Percentiles rank a stretch among this genome's conserved stretches.
phyloP scores from a whole-genome alignment of 169 alveolate species.

The Babesia sp. region DNA sequence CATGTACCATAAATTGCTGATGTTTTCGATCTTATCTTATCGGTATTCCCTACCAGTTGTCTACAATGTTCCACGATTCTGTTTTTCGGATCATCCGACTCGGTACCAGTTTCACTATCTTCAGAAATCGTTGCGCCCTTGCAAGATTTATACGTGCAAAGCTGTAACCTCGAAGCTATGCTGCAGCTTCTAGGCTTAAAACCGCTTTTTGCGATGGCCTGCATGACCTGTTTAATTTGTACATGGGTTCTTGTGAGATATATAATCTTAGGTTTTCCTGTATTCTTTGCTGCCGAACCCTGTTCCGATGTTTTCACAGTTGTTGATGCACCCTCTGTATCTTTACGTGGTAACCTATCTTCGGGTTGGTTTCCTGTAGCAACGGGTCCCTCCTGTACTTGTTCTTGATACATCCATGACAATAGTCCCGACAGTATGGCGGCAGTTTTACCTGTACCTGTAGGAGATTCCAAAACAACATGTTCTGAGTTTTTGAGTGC shows the following conservation, averaged over 20 bases:
- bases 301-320: neutral
- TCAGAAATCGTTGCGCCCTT: neutral
- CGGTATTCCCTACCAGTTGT: slow-evolving; percentile 19
- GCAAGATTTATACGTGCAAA: slow-evolving; percentile 22
- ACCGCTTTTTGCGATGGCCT: slow-evolving; percentile 20
- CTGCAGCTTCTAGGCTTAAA: slow-evolving; percentile 44
- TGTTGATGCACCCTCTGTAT: neutral
- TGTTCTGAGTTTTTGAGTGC: slow-evolving; percentile 65
- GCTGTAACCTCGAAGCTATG: slow-evolving; percentile 36
- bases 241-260: slow-evolving; percentile 86
- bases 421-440: slow-evolving; percentile 53
- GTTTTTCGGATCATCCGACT: neutral
- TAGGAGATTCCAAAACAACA: slow-evolving; percentile 94
- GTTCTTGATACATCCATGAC: slow-evolving; percentile 49
- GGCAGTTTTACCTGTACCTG: slow-evolving; percentile 82
- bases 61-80: slow-evolving; percentile 9
- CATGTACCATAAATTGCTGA: neutral
- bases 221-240: slow-evolving; percentile 82
- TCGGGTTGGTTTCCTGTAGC: neutral
- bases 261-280: slow-evolving; percentile 5
- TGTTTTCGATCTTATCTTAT: neutral
- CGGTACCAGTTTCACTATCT: neutral
- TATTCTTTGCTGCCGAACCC: neutral
- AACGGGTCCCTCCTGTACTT: neutral
- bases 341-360: neutral